Percentiles rank a stretch among this genome's conserved stretches.
These are phyloP conservation scores for Xylona heveae DNA, from an alignment of 495 filamentous ascomycete genomes.

Conservation along the genomic window DNA sequence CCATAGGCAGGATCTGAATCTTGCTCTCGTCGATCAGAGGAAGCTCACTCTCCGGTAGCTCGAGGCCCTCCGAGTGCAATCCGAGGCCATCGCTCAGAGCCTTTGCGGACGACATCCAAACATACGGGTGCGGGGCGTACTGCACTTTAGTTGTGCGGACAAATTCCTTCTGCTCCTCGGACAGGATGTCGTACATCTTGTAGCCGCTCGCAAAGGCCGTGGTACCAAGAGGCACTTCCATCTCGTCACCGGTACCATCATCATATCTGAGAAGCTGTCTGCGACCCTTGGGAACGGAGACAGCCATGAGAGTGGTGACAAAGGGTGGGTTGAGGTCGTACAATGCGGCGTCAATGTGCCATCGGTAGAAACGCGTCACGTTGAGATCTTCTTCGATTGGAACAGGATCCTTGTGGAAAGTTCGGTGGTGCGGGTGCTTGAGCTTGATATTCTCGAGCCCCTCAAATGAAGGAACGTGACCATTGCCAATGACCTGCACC, in stretches of 20 bases:
- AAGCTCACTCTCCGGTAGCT: slow-evolving; percentile 31
- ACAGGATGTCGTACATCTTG: slow-evolving; percentile 39
- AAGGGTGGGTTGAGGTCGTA: slow-evolving; percentile 49
- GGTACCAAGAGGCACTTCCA: slow-evolving; percentile 51
- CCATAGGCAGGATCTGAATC: slow-evolving; percentile 47
- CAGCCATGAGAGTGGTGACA: slow-evolving; percentile 47
- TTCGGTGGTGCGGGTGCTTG: slow-evolving; percentile 52
- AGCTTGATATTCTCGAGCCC: slow-evolving; percentile 42
- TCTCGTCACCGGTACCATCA: slow-evolving; percentile 42
- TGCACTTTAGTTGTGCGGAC: slow-evolving; percentile 39
- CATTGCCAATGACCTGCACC: slow-evolving; percentile 61
- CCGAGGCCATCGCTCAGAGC: slow-evolving; percentile 46
- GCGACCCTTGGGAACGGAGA: slow-evolving; percentile 40
- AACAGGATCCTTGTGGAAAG: slow-evolving; percentile 44
- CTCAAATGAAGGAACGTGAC: slow-evolving; percentile 39
- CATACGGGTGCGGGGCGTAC: slow-evolving; percentile 57
- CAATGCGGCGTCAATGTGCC: slow-evolving; percentile 61
- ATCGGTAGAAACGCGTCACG: slow-evolving; percentile 52
- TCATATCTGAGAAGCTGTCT: slow-evolving; percentile 46
- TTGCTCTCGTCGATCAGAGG: slow-evolving; percentile 39
- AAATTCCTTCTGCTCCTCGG: slow-evolving; percentile 41
- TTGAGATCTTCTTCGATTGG: slow-evolving; percentile 39
- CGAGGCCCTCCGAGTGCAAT: slow-evolving; percentile 35
- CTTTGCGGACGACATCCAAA: slow-evolving; percentile 49
- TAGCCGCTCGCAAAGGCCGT: slow-evolving; percentile 52